Conservation (phyloP, 1,139 yeast species). For the Scheffersomyces quercinus region DNA sequence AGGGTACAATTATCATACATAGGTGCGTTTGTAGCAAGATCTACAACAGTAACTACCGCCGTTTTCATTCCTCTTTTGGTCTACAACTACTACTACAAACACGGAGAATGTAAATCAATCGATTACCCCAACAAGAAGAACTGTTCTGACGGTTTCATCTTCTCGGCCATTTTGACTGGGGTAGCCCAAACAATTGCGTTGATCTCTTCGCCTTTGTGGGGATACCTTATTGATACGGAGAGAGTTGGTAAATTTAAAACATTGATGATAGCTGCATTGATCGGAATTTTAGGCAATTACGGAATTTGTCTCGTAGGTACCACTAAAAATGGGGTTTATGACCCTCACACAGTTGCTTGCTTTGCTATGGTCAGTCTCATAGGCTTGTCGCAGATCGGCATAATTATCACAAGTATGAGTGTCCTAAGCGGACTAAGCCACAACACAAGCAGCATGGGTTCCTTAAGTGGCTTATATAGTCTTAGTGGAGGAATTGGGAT, state of each 20-base stretch:
- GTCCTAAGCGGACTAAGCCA: constrained; percentile 32
- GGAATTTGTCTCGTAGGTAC: constrained; percentile 26
- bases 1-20: constrained; percentile 53
- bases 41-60: constrained; percentile 61
- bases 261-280: constrained; percentile 23
- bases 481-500: constrained; percentile 74
- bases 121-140: constrained; percentile 32
- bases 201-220: constrained; percentile 64
- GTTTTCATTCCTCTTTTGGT: constrained; percentile 66
- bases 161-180: constrained; percentile 70
- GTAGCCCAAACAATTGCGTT: constrained; percentile 60
- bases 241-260: constrained; percentile 38
- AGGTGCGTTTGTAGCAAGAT: constrained; percentile 65
- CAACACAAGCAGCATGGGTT: constrained; percentile 46
- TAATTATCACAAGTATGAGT: constrained; percentile 53
- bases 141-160: constrained; percentile 65
- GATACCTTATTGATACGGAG: constrained; percentile 48
- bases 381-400: constrained; percentile 55
- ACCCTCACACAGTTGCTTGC: constrained; percentile 35
- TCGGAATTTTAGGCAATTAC: constrained; percentile 39
- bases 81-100: constrained; percentile 52
- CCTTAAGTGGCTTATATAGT: constrained; percentile 68
- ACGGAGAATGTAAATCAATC: constrained; percentile 45
- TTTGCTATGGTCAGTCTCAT: constrained; percentile 35
- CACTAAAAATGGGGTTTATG: constrained; percentile 18